A percentile compares a stretch with the other conserved stretches of the same genome.
Evolutionary conservation across 2,329 filamentous ascomycete species (phyloP).

Genomic region (Hypoxylon sp.): DNA sequence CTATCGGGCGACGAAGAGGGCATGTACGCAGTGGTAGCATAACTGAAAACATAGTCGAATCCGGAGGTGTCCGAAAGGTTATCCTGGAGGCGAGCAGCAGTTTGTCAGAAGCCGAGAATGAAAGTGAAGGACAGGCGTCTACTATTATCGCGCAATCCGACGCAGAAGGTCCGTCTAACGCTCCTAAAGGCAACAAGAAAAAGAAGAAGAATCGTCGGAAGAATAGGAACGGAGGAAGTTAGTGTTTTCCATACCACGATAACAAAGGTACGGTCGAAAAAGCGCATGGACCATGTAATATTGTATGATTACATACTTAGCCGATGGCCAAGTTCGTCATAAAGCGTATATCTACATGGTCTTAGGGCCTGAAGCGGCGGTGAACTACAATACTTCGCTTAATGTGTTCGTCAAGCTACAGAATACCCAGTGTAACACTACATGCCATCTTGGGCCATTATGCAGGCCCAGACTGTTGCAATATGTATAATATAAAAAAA

Average conservation of each 20-base stretch:
- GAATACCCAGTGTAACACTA: slow-evolving; percentile 3
- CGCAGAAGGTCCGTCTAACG: slow-evolving; percentile 29
- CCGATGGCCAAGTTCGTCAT: not conserved
- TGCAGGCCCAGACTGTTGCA: no score
- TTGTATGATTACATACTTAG: not conserved
- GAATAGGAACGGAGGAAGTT: slow-evolving; percentile 50
- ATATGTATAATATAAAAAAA: slow-evolving; percentile 9
- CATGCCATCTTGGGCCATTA: no score
- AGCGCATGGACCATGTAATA: not conserved
- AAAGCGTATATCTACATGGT: slow-evolving; percentile 10
- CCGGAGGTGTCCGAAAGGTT: slow-evolving; percentile 76
- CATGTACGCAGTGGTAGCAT: slow-evolving; percentile 76
- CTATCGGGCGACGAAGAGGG: slow-evolving; percentile 41
- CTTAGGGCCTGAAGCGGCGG: slow-evolving; percentile 1
- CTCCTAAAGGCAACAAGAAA: slow-evolving; percentile 32
- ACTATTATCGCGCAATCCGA: slow-evolving; percentile 15
- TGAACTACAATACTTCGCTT: not conserved
- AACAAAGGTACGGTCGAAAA: not conserved
- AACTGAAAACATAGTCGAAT: slow-evolving; percentile 77
- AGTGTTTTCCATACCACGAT: slow-evolving; percentile 3
- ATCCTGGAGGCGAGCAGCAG: slow-evolving; percentile 74
- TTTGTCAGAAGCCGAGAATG: slow-evolving; percentile 49
- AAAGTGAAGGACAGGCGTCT: slow-evolving; percentile 17
- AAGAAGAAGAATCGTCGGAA: slow-evolving; percentile 52
- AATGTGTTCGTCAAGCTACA: not conserved